These are phyloP conservation scores for Chenopodium formosanum DNA, from an alignment of 148 eudicot species.

Conservation along the genomic window DNA sequence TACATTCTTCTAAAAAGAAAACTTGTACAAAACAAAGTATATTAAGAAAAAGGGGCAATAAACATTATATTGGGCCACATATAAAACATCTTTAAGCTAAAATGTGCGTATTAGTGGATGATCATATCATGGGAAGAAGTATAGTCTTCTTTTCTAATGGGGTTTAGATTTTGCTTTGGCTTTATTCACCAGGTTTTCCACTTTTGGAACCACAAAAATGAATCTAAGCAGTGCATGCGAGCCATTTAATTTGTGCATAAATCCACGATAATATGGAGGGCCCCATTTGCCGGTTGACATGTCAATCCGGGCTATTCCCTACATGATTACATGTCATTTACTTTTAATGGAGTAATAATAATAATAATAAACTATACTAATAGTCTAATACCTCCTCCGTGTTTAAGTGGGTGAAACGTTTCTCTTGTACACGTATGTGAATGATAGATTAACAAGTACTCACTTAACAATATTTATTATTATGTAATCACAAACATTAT, in stretches of 20 bases:
- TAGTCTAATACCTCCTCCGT: no score
- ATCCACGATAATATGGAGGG: slow-evolving; percentile 12
- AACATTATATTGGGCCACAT: slow-evolving; percentile 20
- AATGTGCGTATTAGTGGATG: slow-evolving; percentile 10
- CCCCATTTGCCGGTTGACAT: slow-evolving; percentile 5
- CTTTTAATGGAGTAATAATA: no score
- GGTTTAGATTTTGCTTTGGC: background rate
- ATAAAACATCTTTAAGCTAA: background rate
- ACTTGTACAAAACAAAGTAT: background rate
- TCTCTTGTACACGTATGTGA: no score
- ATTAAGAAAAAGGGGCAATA: background rate
- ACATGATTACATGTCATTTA: background rate
- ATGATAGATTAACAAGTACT: no score
- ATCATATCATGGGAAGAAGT: slow-evolving; percentile 14
- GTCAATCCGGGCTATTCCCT: slow-evolving; percentile 6
- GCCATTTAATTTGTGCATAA: slow-evolving; percentile 20
- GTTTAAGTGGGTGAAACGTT: no score
- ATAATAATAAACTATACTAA: no score
- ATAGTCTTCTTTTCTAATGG: background rate
- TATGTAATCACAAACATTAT: no score
- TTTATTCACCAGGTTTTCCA: background rate
- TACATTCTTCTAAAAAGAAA: slow-evolving; percentile 22
- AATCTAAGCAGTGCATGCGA: slow-evolving; percentile 36
- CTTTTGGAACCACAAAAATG: slow-evolving; percentile 29
- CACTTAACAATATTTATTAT: no score